Evolutionary conservation across 179 eudicot genomes (phyloP), one percentile per base, ranked within the genome.

Genomic region (Amaranthus tricolor): DNA sequence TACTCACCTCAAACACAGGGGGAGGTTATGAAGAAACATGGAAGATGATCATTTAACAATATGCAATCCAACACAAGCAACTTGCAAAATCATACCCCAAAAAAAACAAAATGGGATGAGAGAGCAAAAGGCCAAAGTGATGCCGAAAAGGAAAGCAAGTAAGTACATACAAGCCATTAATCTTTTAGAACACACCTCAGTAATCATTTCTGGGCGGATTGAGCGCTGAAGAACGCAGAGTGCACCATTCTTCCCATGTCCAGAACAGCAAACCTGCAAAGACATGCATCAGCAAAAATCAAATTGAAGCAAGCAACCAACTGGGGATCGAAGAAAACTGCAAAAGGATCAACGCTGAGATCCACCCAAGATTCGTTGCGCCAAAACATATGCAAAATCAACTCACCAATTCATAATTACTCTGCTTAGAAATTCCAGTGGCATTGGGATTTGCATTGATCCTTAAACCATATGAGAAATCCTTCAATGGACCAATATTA

Each of bases 181-280:
- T 59, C 57, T 59, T 71, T 59, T 58, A 58, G n/a, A 19, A 72
- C 86, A 64, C 72, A 91, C 98, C 90, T 96, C 97, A 76, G 98
- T 93, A 43, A 91, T 90, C 75, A 84, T 86, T 71, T 93, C 98
- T 50, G 99, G 98, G 51, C 99, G 96, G 56, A 96, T 78, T 55
- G 99, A 93, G 71, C 86, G 88, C 81, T 96, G 99, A 81, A 96
- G 98, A 79, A 93, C 84, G 66, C 86, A 89, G 21, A 96, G 94
- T 73, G 98, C 86, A 66, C 99, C 99, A 85, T 96, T 94, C 81
- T 96, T 96, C 47, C 99, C 99, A 86, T 96, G 99, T 63, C 99
- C 99, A 79, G 99, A 96, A 83, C 99, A 96, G 83, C 97, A 91
- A 56, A 91, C 99, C 99, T 93, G 82, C 70, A 83, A 31, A 79